Conservation (phyloP, 352 stramenopile species). For the Phytophthora pinifolia region DNA sequence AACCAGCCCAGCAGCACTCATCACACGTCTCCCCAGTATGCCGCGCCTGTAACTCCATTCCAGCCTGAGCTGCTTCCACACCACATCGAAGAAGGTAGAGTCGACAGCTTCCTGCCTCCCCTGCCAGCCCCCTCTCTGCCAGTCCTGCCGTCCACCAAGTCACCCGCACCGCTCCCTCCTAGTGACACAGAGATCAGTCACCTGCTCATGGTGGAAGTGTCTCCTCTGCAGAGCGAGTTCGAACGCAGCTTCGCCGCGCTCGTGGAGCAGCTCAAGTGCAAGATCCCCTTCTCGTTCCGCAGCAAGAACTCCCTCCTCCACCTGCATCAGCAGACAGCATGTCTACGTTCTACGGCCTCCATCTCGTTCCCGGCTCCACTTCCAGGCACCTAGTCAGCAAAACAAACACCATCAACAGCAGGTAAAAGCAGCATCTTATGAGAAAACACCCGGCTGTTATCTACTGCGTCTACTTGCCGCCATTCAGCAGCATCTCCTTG, state of each 20-base stretch:
- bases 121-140: not conserved
- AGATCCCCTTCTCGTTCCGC: slow-evolving; percentile 36
- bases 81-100: slow-evolving; percentile 6
- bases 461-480: slow-evolving; percentile 46
- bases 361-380: slow-evolving; percentile 4
- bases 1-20: slow-evolving; percentile 11
- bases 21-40: not conserved
- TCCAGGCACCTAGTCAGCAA: slow-evolving; percentile 1
- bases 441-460: not conserved
- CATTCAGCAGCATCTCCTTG: slow-evolving; percentile 95
- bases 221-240: slow-evolving; percentile 70
- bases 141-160: not conserved
- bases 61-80: slow-evolving; percentile 13
- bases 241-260: slow-evolving; percentile 63
- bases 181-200: not conserved
- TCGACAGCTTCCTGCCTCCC: slow-evolving; percentile 22
- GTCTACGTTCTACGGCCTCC: slow-evolving; percentile 11
- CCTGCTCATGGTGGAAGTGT: slow-evolving; percentile 23
- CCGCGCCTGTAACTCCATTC: not conserved
- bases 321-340: slow-evolving; percentile 36
- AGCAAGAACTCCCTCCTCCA: slow-evolving; percentile 22
- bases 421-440: slow-evolving; percentile 11
- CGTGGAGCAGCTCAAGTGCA: slow-evolving; percentile 40
- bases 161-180: not conserved
- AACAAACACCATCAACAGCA: not conserved